Percentiles rank a stretch among this genome's conserved stretches.
Conservation (phyloP, 768 basidiomycete genomes). For the Tricholoma saponaceum region DNA sequence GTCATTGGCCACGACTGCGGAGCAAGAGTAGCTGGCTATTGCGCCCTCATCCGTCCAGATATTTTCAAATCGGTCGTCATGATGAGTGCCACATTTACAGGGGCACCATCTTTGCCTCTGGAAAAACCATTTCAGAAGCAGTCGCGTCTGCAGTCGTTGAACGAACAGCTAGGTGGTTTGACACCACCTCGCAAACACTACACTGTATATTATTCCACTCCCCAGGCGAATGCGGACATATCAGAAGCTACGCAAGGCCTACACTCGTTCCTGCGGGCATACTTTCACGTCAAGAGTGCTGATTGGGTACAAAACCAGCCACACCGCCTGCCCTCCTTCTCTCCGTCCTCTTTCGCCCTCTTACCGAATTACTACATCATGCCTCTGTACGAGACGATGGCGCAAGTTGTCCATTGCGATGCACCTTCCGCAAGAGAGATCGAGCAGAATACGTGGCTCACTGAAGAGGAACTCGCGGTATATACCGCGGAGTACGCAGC, state of each 20-base stretch:
- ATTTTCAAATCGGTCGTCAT: constrained; percentile 52
- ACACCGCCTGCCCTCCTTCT: constrained; percentile 30
- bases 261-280: constrained; percentile 45
- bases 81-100: constrained; percentile 57
- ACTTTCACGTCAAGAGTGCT: constrained; percentile 52
- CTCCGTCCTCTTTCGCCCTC: constrained; percentile 30
- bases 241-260: constrained; percentile 38
- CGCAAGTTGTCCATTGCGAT: constrained; percentile 35
- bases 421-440: constrained; percentile 28
- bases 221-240: constrained; percentile 45
- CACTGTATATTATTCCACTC: constrained; percentile 43
- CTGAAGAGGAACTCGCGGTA: constrained; percentile 42
- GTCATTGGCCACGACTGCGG: constrained; percentile 64
- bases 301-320: constrained; percentile 43
- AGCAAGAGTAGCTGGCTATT: constrained; percentile 47
- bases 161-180: constrained; percentile 31
- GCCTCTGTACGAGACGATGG: constrained; percentile 51
- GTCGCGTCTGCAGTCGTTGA: constrained; percentile 13
- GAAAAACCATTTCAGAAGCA: constrained; percentile 4
- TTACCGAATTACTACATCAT: constrained; percentile 63
- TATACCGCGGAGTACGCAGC: constrained; percentile 46
- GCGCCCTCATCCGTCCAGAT: constrained; percentile 52
- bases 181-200: constrained; percentile 58
- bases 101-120: constrained; percentile 31
- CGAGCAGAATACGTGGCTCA: constrained; percentile 37